Base-by-base conservation (phyloP, 1,284 basidiomycete species). In the Cutaneotrichosporon dermatis region DNA sequence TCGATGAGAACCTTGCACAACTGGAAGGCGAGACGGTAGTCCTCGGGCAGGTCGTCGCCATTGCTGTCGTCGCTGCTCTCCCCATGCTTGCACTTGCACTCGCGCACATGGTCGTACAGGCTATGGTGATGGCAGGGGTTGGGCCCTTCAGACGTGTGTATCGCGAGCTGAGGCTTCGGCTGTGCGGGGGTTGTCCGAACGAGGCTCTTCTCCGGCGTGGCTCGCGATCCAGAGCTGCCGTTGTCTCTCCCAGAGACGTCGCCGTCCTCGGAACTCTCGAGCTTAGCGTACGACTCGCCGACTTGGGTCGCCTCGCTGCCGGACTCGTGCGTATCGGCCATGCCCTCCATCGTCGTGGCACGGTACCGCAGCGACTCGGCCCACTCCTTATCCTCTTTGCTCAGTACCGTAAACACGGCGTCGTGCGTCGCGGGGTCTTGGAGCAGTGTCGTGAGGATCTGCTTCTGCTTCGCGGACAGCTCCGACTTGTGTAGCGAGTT, bases 1-100 rank as follows among this genome's bases (percentile, higher is more conserved):
- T 70, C 65, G 51, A 76, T 62, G 13, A 76, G 61, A 37, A 69
- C 66, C 34, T 64, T 63, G 36, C 74, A 45, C 37, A 76, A 49
- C 43, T 70, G 62, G 36, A 64, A 39, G 51, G 70, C 66, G 16
- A 73, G 35, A 44, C 39, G n/a, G 16, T 6, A 7, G 16, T 25
- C 25, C 6, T 34, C 44, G 44, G 25, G 15, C 15, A 25, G 25
- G 15, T 25, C 15, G 39, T 40, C 12, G 4, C 12, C 2, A 4
- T 9, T 4, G 39, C 9, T 4, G 39, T 40, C 9, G 39, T 9
- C 39, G 39, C 9, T 12, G 39, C 12, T 6, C 9, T 40, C 39
- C 9, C 12, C 39, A 2, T 40, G 39, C 11, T 46, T 25, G 25
- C 25, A 25, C 25, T 25, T 25, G 25, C 25, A 25, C 25, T 25